phyloP scores from a whole-genome alignment of 2,329 filamentous ascomycete genomes.

The Pyricularia grisea region DNA sequence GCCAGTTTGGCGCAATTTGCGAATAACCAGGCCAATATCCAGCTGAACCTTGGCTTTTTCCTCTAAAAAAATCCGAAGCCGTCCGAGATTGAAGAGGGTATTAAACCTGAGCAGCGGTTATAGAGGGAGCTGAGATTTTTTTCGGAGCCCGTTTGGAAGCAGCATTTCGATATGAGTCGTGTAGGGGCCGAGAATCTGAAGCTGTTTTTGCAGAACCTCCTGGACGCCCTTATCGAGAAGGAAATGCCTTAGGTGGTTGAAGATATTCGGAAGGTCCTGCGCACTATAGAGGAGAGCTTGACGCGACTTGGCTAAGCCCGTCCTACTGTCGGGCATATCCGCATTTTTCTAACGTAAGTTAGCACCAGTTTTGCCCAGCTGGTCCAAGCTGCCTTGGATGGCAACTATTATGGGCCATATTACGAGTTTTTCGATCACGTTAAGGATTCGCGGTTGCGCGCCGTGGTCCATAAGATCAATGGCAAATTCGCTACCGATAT shows the following conservation, averaged over 20 bases:
- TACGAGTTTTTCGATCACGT: too few relatives aligned
- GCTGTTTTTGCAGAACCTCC: background rate
- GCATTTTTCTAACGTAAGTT: background rate
- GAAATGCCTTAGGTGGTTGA: background rate
- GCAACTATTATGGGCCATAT: too few relatives aligned
- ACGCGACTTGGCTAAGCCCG: background rate
- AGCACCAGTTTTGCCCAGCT: background rate
- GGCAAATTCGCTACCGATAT: too few relatives aligned
- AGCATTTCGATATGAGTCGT: background rate
- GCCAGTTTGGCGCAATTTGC: constrained; percentile 8
- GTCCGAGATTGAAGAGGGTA: too few relatives aligned
- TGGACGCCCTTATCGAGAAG: background rate
- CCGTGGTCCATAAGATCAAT: too few relatives aligned
- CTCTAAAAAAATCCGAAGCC: background rate
- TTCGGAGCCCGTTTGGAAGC: background rate
- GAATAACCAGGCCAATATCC: constrained; percentile 25
- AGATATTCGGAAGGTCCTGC: background rate
- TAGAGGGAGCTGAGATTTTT: background rate
- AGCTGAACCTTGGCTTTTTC: constrained; percentile 27
- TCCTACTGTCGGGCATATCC: background rate
- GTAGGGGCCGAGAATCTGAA: background rate
- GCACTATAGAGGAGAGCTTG: background rate
- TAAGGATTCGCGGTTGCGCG: too few relatives aligned
- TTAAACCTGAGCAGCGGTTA: background rate
- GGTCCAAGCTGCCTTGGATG: too few relatives aligned